Conservation (phyloP, 306 rosid genomes). For the Citrullus colocynthis region DNA sequence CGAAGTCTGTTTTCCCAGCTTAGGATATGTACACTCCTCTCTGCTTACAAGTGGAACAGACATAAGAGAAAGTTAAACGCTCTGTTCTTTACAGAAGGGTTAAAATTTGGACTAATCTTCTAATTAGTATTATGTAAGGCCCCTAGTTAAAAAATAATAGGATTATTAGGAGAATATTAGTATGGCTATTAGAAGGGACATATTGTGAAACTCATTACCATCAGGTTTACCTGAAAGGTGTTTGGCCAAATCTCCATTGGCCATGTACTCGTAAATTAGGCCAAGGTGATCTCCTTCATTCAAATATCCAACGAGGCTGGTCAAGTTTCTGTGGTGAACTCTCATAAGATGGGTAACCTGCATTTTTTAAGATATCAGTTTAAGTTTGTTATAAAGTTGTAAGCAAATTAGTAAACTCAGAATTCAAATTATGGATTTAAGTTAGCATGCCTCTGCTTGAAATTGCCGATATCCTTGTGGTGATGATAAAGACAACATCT, state of each 20-base stretch:
- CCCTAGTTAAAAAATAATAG: too few relatives aligned
- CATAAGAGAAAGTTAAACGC: background rate
- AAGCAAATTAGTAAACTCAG: background rate
- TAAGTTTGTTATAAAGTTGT: background rate
- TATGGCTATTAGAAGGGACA: too few relatives aligned
- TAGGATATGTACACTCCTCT: background rate
- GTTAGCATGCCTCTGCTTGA: slow-evolving; percentile 33
- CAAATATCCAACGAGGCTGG: slow-evolving; percentile 24
- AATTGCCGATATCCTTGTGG: slow-evolving; percentile 24
- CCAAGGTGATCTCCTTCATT: slow-evolving; percentile 14
- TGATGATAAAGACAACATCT: slow-evolving; percentile 27
- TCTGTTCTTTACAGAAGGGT: background rate
- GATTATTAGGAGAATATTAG: too few relatives aligned
- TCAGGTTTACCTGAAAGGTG: slow-evolving; percentile 8
- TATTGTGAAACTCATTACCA: background rate
- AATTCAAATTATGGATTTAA: background rate
- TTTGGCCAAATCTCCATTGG: slow-evolving; percentile 15
- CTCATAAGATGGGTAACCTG: slow-evolving; percentile 28
- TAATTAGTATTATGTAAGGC: background rate
- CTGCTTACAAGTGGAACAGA: background rate
- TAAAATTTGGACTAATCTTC: background rate
- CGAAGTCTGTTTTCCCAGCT: slow-evolving; percentile 28
- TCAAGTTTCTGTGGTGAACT: slow-evolving; percentile 25
- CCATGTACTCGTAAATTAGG: slow-evolving; percentile 21
- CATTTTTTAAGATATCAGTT: background rate